Percentiles rank a stretch among this genome's conserved stretches.
Evolutionary conservation across 108 stramenopile genomes (phyloP).

Genomic region (Pelagomonas calceolata): DNA sequence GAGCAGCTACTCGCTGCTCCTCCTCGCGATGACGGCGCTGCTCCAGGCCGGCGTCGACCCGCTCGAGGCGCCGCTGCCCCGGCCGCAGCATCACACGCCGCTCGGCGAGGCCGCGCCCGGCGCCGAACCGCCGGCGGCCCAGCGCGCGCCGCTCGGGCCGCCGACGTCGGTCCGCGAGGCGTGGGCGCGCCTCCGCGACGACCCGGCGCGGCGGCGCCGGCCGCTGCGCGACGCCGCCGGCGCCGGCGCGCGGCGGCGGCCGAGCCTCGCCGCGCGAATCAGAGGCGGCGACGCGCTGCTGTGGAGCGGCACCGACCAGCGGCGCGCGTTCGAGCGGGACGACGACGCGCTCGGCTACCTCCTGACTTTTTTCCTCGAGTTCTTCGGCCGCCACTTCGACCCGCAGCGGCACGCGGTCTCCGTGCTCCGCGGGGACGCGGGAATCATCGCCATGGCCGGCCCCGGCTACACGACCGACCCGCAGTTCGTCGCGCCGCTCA

Average conservation of each 20-base stretch:
- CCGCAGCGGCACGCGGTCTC: conserved; percentile 22
- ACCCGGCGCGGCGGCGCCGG: too few relatives aligned
- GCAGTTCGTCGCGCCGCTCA: conserved; percentile 68
- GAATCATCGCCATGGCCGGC: not conserved
- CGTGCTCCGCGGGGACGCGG: not conserved
- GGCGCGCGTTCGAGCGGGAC: not conserved
- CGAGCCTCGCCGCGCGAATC: not conserved
- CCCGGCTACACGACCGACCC: conserved; percentile 43
- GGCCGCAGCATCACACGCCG: not conserved
- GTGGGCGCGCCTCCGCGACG: too few relatives aligned
- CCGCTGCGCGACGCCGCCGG: not conserved
- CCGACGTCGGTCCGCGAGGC: not conserved
- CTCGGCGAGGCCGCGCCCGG: not conserved
- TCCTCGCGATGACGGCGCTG: conserved; percentile 66
- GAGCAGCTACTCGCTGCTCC: conserved; percentile 79
- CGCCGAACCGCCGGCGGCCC: too few relatives aligned
- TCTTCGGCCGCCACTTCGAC: conserved; percentile 74
- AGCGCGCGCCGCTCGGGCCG: not conserved
- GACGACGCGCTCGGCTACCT: conserved; percentile 42
- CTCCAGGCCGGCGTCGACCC: conserved; percentile 40
- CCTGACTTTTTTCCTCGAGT: conserved; percentile 69
- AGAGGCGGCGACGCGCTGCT: too few relatives aligned
- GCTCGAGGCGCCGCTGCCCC: not conserved
- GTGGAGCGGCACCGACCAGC: not conserved
- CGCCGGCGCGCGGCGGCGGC: not conserved